phyloP scores from a whole-genome alignment of 257 asterid genomes.

The Solanum clarkiae region DNA sequence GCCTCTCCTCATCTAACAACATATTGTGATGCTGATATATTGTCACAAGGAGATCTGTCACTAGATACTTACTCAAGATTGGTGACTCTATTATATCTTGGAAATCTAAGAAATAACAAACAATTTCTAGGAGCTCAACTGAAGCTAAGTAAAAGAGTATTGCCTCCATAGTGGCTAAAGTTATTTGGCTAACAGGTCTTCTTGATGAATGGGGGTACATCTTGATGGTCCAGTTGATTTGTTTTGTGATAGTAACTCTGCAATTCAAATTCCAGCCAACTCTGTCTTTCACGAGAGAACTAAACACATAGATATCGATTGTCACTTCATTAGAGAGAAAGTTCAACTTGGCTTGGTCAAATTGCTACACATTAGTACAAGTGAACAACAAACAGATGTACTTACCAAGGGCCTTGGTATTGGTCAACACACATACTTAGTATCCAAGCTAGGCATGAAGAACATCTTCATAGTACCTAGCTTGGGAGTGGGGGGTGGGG shows the following conservation, averaged over 20 bases:
- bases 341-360: background rate
- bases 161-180: background rate
- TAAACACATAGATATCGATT: too few species aligned
- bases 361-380: too few species aligned
- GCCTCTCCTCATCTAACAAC: background rate
- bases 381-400: too few species aligned
- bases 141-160: background rate
- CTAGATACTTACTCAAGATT: background rate
- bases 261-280: too few species aligned
- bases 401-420: too few species aligned
- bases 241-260: background rate
- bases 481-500: too few species aligned
- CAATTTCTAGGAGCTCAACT: background rate
- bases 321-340: background rate
- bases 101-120: background rate
- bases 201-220: too few species aligned
- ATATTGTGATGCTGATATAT: background rate
- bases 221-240: too few species aligned
- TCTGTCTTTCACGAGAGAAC: too few species aligned
- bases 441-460: too few species aligned
- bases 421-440: too few species aligned
- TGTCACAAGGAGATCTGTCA: background rate
- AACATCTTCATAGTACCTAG: too few species aligned
- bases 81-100: background rate
- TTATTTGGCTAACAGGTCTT: background rate